Conservation (phyloP, 352 stramenopile species). For the Globisporangium paroecandrum region DNA sequence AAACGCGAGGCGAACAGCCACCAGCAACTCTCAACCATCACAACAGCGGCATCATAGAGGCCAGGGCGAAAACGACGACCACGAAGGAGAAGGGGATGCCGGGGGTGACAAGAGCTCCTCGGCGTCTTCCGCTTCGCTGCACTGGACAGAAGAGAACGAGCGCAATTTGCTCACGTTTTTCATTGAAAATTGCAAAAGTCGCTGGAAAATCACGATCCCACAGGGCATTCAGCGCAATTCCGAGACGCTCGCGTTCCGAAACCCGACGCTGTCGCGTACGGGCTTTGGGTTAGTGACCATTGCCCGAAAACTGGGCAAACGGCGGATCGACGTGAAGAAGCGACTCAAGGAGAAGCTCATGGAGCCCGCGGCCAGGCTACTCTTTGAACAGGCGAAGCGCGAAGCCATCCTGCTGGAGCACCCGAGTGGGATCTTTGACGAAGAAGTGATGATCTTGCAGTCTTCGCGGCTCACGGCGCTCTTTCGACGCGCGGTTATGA, state of each 20-base stretch:
- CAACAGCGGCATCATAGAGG: slow-evolving; percentile 1
- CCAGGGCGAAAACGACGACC: background rate
- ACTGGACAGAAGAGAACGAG: slow-evolving; percentile 59
- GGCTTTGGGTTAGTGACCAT: slow-evolving; percentile 66
- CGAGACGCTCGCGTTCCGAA: slow-evolving; percentile 61
- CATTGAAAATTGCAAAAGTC: slow-evolving; percentile 60
- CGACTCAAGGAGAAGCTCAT: slow-evolving; percentile 64
- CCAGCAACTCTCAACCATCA: background rate
- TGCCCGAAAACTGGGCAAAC: slow-evolving; percentile 55
- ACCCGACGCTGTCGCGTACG: slow-evolving; percentile 49
- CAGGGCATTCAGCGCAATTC: slow-evolving; percentile 53
- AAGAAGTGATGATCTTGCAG: slow-evolving; percentile 56
- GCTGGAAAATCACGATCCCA: slow-evolving; percentile 60
- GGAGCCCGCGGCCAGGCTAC: slow-evolving; percentile 52
- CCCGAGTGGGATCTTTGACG: slow-evolving; percentile 51
- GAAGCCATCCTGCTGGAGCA: slow-evolving; percentile 42
- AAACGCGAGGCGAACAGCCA: background rate
- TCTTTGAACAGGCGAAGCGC: slow-evolving; percentile 57
- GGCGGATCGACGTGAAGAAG: slow-evolving; percentile 79
- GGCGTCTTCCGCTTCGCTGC: slow-evolving; percentile 13
- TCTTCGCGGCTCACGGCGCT: slow-evolving; percentile 63
- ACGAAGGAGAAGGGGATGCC: background rate
- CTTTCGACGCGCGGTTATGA: slow-evolving; percentile 77
- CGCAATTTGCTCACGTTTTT: slow-evolving; percentile 60
- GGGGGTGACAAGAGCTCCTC: background rate